phyloP scores from a whole-genome alignment of 495 filamentous ascomycete genomes.

The Daldinia vernicosa region DNA sequence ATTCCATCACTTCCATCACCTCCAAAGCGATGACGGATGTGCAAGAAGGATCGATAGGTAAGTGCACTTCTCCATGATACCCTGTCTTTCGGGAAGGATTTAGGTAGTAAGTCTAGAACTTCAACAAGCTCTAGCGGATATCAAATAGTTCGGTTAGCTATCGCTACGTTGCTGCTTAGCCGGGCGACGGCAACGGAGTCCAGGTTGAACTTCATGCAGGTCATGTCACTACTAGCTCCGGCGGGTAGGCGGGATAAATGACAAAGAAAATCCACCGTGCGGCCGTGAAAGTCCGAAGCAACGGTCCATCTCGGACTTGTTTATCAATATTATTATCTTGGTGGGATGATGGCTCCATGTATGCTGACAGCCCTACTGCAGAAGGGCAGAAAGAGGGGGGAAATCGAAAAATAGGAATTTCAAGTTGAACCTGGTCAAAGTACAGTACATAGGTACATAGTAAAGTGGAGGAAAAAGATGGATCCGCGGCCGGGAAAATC shows the following conservation, averaged over 20 bases:
- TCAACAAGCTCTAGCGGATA: neutral
- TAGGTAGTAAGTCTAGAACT: conserved; percentile 20
- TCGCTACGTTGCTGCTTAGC: conserved; percentile 21
- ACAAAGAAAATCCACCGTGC: conserved; percentile 19
- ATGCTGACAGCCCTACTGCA: conserved; percentile 30
- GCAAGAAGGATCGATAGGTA: neutral
- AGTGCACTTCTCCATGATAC: neutral
- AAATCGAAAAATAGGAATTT: neutral
- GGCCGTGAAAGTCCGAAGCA: conserved; percentile 34
- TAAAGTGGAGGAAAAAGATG: conserved; percentile 7
- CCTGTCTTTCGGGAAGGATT: conserved; percentile 3
- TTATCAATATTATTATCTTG: conserved; percentile 5
- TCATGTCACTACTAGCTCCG: conserved; percentile 47
- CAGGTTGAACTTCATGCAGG: conserved; percentile 44
- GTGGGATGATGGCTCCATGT: conserved; percentile 4
- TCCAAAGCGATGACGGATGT: neutral
- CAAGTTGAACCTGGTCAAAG: neutral
- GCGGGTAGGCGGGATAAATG: conserved; percentile 50
- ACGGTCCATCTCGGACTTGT: conserved; percentile 29
- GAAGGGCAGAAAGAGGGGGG: conserved; percentile 4
- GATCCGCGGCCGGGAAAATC: conserved; percentile 21
- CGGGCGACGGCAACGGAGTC: conserved; percentile 32
- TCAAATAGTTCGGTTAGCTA: conserved; percentile 10
- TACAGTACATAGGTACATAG: too few species aligned
- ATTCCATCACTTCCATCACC: neutral